Evolutionary conservation across 2,329 filamentous ascomycete genomes (phyloP).

Genomic region (Aspergillus calidoustus): DNA sequence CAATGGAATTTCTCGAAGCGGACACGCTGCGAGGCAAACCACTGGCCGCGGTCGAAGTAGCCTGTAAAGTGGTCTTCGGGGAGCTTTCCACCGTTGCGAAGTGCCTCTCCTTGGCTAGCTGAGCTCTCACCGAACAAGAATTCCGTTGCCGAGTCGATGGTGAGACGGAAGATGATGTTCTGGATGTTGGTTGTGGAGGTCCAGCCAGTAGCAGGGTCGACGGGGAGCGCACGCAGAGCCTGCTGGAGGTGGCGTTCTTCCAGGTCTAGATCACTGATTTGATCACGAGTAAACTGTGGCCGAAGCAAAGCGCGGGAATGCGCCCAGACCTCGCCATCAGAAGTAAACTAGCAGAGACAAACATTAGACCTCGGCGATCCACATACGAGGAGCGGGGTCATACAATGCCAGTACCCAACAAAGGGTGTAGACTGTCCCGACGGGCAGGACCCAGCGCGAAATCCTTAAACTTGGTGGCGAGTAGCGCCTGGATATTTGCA

Average conservation of each 20-base stretch:
- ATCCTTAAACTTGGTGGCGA: conserved; percentile 81
- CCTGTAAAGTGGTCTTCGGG: conserved; percentile 50
- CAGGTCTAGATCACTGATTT: conserved; percentile 77
- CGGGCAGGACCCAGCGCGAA: conserved; percentile 80
- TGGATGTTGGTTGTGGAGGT: conserved; percentile 67
- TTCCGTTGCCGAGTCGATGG: conserved; percentile 83
- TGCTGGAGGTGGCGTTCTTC: conserved; percentile 80
- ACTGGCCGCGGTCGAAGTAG: conserved; percentile 42
- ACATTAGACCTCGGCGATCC: not conserved
- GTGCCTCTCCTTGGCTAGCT: conserved; percentile 52
- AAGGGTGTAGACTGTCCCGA: conserved; percentile 60
- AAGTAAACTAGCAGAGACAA: conserved; percentile 54
- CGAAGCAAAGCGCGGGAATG: conserved; percentile 78
- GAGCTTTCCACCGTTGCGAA: conserved; percentile 27
- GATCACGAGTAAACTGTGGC: conserved; percentile 84
- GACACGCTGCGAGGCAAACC: conserved; percentile 32
- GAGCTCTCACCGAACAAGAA: conserved; percentile 82
- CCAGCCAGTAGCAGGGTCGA: conserved; percentile 53
- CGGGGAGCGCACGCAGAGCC: conserved; percentile 70
- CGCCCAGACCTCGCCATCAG: conserved; percentile 79
- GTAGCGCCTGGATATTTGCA: conserved; percentile 78
- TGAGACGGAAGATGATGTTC: conserved; percentile 82
- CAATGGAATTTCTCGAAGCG: conserved; percentile 30
- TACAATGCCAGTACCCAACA: conserved; percentile 53
- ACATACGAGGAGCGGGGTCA: not conserved